These are phyloP conservation scores for Ascoidea rubescens DNA, from an alignment of 805 yeast genomes.

Conservation along the genomic window DNA sequence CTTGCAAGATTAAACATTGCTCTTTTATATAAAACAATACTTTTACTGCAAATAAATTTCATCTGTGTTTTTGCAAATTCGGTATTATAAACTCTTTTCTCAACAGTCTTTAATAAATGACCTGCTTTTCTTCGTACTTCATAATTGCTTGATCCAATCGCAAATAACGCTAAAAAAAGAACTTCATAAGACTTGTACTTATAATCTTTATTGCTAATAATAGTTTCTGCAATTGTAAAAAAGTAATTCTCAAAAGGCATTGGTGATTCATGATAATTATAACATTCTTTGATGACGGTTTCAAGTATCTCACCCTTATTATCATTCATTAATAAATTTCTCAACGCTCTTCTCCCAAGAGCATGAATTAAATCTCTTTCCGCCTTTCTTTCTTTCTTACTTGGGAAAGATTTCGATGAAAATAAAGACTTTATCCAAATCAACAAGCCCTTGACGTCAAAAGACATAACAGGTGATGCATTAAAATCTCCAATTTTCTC, in stretches of 20 bases:
- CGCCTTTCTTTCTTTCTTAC: neutral
- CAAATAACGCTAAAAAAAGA: constrained; percentile 62
- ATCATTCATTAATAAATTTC: constrained; percentile 51
- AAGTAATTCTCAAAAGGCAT: constrained; percentile 57
- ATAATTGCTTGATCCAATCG: constrained; percentile 59
- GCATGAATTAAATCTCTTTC: constrained; percentile 37
- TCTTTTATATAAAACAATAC: constrained; percentile 75
- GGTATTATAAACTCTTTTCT: constrained; percentile 40
- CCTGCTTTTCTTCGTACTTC: constrained; percentile 65
- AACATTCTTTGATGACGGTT: constrained; percentile 62
- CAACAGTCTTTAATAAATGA: constrained; percentile 52
- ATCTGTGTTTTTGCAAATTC: constrained; percentile 42
- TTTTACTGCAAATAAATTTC: constrained; percentile 59
- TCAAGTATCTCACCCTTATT: constrained; percentile 35
- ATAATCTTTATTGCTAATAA: constrained; percentile 33
- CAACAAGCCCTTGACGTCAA: constrained; percentile 55
- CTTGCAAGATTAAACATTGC: constrained; percentile 72
- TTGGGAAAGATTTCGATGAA: constrained; percentile 22
- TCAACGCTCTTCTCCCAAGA: constrained; percentile 59
- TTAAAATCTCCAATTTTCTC: constrained; percentile 31
- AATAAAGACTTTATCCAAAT: constrained; percentile 74
- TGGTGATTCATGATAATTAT: constrained; percentile 34
- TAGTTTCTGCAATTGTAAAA: constrained; percentile 51
- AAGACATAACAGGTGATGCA: constrained; percentile 40
- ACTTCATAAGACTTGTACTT: constrained; percentile 49